Conservation (phyloP, 2,329 filamentous ascomycete genomes). For the Sporothrix luriei region DNA sequence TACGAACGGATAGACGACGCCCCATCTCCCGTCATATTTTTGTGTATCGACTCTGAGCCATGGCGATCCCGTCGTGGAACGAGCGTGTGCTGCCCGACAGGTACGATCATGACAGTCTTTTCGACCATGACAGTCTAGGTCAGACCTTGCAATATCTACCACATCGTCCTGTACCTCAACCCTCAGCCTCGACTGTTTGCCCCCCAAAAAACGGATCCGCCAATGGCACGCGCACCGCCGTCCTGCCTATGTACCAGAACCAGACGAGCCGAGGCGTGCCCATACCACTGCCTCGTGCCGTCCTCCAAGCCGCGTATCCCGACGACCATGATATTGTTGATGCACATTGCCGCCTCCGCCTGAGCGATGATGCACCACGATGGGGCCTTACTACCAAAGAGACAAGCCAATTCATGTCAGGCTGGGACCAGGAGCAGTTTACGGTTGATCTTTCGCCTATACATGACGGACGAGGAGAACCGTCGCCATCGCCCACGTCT, state of each 20-base stretch:
- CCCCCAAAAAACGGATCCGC: too few relatives aligned
- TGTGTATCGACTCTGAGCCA: background rate
- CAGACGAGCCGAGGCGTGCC: background rate
- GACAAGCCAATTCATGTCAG: background rate
- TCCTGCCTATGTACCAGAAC: background rate
- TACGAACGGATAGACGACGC: too few relatives aligned
- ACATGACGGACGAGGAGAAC: background rate
- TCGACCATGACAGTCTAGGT: background rate
- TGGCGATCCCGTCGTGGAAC: background rate
- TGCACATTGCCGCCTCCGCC: background rate
- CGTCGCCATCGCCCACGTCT: background rate
- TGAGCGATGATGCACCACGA: background rate
- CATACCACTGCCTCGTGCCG: background rate
- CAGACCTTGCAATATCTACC: too few relatives aligned
- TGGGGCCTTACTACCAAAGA: background rate
- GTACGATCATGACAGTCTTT: background rate
- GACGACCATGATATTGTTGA: background rate
- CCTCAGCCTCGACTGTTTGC: background rate
- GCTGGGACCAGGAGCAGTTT: background rate
- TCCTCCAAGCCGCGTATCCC: background rate
- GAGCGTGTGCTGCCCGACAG: background rate
- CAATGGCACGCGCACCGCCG: background rate
- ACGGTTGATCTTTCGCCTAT: background rate
- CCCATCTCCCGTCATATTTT: background rate
- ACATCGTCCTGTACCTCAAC: background rate